Evolutionary conservation across 1,139 yeast species (phyloP), one percentile per base, ranked within the genome.

Genomic region (Magnusiomyces tetraspermus): DNA sequence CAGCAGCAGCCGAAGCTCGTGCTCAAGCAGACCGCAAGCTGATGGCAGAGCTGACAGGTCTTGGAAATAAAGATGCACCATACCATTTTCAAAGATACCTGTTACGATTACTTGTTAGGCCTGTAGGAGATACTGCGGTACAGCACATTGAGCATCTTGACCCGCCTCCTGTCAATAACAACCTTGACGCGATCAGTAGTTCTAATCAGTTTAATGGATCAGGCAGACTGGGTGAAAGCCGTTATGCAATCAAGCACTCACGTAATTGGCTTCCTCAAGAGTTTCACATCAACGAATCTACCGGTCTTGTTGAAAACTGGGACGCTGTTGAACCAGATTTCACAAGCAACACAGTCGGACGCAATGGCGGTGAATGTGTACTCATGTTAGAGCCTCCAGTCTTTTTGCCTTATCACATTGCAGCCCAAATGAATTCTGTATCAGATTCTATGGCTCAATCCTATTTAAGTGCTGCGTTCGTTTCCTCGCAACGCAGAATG

Each of bases 371-470:
- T 1, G 67, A 66, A 56, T 60, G 68, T 26, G 64, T 62, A 2
- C 53, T 68, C 28, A 51, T 59, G 22, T 59, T 68, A 8, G 64
- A 61, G 28, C 71, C 71, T 3, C 69, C 70, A 0, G 63, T 68
- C 0, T 46, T 58, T 2, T 49, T 67, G 10, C 64, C 68, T 17
- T 56, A 55, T 4, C 49, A 50, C 2, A 49, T 59, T 38, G 69
- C 70, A 2, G 50, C 44, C 17, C 49, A 53, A 23, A 49, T 65
- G 38, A 50, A 59, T 21, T 67, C 67, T 10, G 51, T 49, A 1
- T 38, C 50, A 4, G 50, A 45, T 17, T 37, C 48, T 8, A 38
- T 51, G 3, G 51, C 42, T 4, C 22, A 23, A 24, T 53, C 56
- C 10, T 10, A 23, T 2, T 41, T 58, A 5, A 56, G 60, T 24